Evolutionary conservation across 2,329 filamentous ascomycete genomes (phyloP).

Genomic region (Waltergamsia citrina): DNA sequence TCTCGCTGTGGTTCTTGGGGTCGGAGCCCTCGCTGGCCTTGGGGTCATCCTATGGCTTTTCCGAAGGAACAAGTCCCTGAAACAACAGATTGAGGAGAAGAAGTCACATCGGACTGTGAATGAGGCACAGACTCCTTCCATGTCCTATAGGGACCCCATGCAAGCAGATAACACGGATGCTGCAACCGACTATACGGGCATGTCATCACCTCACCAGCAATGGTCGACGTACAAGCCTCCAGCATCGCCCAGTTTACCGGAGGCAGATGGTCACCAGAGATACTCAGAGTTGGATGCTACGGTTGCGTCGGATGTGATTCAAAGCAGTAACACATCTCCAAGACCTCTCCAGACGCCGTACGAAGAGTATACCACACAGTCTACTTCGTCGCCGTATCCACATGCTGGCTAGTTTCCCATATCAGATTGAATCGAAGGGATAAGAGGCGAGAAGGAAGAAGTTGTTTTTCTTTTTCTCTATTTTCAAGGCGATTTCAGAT

Average conservation of each 20-base stretch:
- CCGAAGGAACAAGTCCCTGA: constrained; percentile 11
- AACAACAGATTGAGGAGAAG: constrained; percentile 4
- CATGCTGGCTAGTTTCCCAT: no score
- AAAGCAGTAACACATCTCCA: no score
- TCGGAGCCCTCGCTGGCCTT: constrained; percentile 8
- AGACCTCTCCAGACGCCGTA: no score
- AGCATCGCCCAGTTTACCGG: not conserved
- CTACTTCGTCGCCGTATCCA: no score
- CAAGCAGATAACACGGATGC: no score
- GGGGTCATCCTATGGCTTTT: constrained; percentile 10
- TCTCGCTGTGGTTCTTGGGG: constrained; percentile 12
- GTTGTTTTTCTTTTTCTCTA: no score
- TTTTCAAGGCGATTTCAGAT: no score
- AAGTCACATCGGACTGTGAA: not conserved
- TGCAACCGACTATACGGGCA: not conserved
- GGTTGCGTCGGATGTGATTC: no score
- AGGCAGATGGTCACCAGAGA: not conserved
- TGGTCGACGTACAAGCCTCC: not conserved
- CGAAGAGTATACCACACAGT: no score
- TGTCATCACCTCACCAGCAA: not conserved
- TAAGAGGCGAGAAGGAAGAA: no score
- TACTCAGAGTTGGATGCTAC: constrained; percentile 4
- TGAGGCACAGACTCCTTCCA: not conserved
- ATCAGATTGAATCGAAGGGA: no score
- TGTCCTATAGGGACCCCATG: no score